These are phyloP conservation scores for Geum urbanum DNA, from an alignment of 306 rosid genomes.

Conservation along the genomic window DNA sequence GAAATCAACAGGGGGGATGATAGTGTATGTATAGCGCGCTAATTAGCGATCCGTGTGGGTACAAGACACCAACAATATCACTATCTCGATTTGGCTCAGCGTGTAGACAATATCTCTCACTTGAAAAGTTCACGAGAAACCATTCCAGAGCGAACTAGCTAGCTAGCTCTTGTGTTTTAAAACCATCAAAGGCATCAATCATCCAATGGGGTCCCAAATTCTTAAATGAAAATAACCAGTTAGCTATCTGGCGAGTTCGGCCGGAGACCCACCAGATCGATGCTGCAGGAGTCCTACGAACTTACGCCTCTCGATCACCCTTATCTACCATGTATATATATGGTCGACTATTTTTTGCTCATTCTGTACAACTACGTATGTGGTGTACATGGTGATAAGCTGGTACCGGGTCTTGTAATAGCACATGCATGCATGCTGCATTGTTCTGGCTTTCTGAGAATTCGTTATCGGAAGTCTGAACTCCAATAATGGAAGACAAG, in stretches of 20 bases:
- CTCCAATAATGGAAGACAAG: background rate
- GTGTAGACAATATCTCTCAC: background rate
- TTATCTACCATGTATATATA: background rate
- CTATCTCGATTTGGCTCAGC: background rate
- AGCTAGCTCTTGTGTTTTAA: background rate
- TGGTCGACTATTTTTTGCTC: background rate
- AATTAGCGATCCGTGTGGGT: background rate
- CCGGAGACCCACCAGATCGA: background rate
- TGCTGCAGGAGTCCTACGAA: background rate
- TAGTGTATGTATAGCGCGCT: too few species aligned
- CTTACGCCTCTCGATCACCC: too few species aligned
- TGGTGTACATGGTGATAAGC: background rate
- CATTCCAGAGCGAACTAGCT: background rate
- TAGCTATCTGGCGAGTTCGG: background rate
- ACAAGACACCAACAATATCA: background rate
- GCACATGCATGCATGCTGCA: background rate
- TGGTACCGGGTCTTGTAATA: background rate
- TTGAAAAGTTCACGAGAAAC: constrained; percentile 5
- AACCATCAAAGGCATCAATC: background rate
- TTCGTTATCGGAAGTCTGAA: background rate
- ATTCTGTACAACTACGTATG: background rate
- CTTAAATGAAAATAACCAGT: background rate
- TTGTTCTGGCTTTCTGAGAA: background rate
- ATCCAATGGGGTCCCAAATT: background rate
- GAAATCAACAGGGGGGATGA: background rate